phyloP scores from a whole-genome alignment of 129 eudicot genomes.

The Glebionis coronaria region DNA sequence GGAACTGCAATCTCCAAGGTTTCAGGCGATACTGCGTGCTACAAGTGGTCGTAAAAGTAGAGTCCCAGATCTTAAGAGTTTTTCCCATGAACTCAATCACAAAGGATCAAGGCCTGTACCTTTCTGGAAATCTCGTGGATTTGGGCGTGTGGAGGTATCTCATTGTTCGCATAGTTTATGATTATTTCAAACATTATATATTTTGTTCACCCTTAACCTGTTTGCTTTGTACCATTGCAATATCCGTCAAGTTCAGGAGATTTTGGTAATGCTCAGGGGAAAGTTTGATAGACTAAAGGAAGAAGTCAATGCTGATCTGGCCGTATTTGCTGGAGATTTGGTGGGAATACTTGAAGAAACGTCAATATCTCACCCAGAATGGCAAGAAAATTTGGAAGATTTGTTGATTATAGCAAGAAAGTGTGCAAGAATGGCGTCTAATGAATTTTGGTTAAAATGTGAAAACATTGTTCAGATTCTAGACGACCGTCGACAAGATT shows the following conservation, averaged over 20 bases:
- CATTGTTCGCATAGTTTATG: conserved; percentile 14
- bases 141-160: conserved; percentile 85
- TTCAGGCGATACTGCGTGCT: conserved; percentile 87
- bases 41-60: conserved; percentile 83
- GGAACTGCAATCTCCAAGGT: conserved; percentile 95
- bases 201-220: conserved; percentile 16
- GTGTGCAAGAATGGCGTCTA: conserved; percentile 83
- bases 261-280: conserved; percentile 75
- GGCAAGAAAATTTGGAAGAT: conserved; percentile 77
- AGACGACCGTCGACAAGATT: conserved; percentile 94
- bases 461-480: conserved; percentile 82
- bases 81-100: conserved; percentile 83
- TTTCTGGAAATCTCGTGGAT: conserved; percentile 80
- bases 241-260: conserved; percentile 54
- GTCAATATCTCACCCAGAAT: conserved; percentile 66
- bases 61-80: conserved; percentile 76
- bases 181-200: conserved; percentile 11
- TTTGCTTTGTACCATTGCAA: conserved; percentile 22
- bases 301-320: conserved; percentile 79
- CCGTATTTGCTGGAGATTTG: conserved; percentile 85
- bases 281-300: conserved; percentile 84
- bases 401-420: conserved; percentile 64
- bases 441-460: conserved; percentile 86
- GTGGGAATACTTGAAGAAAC: conserved; percentile 68
- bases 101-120: conserved; percentile 90